Conservation (phyloP, 257 asterid species). For the Salvia rosmarinus region DNA sequence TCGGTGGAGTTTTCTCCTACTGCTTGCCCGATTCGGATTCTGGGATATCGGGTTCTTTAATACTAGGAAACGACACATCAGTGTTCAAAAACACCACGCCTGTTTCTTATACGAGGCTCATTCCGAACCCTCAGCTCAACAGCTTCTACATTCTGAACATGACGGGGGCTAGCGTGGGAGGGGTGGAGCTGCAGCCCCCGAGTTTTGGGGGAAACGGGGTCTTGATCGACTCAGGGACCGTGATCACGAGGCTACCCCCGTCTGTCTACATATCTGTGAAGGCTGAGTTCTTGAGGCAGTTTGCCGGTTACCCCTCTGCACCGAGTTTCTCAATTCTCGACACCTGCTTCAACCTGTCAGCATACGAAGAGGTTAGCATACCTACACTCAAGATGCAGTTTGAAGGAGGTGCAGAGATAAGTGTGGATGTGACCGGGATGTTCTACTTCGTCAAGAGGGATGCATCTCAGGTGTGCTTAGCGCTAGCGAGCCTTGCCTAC, state of each 20-base stretch:
- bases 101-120: slow-evolving; percentile 62
- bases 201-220: slow-evolving; percentile 51
- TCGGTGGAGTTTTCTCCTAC: slow-evolving; percentile 81
- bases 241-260: slow-evolving; percentile 77
- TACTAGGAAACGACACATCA: slow-evolving; percentile 55
- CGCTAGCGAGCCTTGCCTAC: slow-evolving; percentile 73
- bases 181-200: slow-evolving; percentile 46
- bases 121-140: slow-evolving; percentile 54
- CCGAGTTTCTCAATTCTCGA: slow-evolving; percentile 77
- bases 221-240: slow-evolving; percentile 85
- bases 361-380: slow-evolving; percentile 65
- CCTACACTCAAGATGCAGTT: slow-evolving; percentile 66
- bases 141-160: slow-evolving; percentile 72
- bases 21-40: slow-evolving; percentile 69
- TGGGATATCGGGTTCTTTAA: slow-evolving; percentile 63
- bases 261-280: slow-evolving; percentile 62
- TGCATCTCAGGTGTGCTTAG: slow-evolving; percentile 89
- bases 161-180: slow-evolving; percentile 71
- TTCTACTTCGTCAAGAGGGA: slow-evolving; percentile 69
- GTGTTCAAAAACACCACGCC: slow-evolving; percentile 61
- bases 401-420: slow-evolving; percentile 67
- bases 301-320: slow-evolving; percentile 66
- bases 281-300: slow-evolving; percentile 78
- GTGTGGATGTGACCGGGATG: slow-evolving; percentile 71
- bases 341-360: slow-evolving; percentile 75